These are phyloP conservation scores for Flammula alnicola DNA, from an alignment of 1,284 basidiomycete genomes.

Conservation along the genomic window DNA sequence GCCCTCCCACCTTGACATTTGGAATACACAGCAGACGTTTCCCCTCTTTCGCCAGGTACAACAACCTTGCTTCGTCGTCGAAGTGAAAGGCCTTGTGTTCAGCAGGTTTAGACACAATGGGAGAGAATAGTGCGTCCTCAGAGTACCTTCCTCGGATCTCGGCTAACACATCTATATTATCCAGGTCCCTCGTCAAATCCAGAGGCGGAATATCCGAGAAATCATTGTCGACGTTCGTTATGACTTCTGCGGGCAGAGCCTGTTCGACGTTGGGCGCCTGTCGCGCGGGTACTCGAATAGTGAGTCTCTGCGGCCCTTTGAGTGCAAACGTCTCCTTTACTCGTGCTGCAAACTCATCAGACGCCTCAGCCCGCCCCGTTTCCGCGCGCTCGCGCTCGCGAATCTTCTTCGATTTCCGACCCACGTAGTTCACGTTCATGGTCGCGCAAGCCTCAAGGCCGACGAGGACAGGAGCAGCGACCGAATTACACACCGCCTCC, in stretches of 20 bases:
- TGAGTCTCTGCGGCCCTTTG: slow-evolving; percentile 13
- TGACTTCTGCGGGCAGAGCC: background rate
- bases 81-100: background rate
- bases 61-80: background rate
- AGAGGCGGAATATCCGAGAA: no score
- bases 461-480: background rate
- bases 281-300: background rate
- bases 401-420: no score
- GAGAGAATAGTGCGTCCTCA: no score
- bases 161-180: no score
- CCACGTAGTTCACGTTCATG: background rate
- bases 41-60: background rate
- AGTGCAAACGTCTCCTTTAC: slow-evolving; percentile 11
- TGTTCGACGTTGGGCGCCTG: background rate
- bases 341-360: slow-evolving; percentile 16
- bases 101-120: no score
- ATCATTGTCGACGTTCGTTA: no score
- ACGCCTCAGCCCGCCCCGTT: slow-evolving; percentile 15
- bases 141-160: no score
- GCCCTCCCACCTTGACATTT: background rate
- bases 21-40: background rate
- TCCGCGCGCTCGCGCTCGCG: background rate
- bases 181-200: no score
- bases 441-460: background rate
- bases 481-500: no score